Conservation (phyloP, 768 basidiomycete genomes). For the Amanita rubescens region DNA sequence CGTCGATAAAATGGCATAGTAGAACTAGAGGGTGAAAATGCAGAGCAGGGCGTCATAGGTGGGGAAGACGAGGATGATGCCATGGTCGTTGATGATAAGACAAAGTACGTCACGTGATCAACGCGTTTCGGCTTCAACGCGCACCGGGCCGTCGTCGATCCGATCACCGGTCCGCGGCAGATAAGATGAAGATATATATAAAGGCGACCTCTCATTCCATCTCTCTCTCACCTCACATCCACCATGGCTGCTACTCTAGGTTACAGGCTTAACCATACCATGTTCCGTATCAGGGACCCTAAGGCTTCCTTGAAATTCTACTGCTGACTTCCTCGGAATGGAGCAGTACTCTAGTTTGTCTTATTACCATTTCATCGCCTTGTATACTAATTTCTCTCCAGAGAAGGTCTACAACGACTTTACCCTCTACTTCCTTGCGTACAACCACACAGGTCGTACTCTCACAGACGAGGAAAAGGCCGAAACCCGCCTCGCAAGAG, state of each 20-base stretch:
- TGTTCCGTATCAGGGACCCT: slow-evolving; percentile 86
- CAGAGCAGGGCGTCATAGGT: not conserved
- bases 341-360: slow-evolving; percentile 52
- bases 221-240: not conserved
- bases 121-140: slow-evolving; percentile 34
- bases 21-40: not conserved
- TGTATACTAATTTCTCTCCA: slow-evolving; percentile 19
- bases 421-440: slow-evolving; percentile 84
- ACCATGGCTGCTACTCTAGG: slow-evolving; percentile 64
- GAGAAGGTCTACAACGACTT: slow-evolving; percentile 53
- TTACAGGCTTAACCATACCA: slow-evolving; percentile 81
- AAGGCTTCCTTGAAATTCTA: slow-evolving; percentile 79
- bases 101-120: slow-evolving; percentile 30
- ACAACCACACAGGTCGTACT: slow-evolving; percentile 49
- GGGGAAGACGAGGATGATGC: slow-evolving; percentile 14
- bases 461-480: slow-evolving; percentile 47
- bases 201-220: not conserved
- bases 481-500: slow-evolving; percentile 44
- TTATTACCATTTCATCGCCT: not conserved
- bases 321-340: slow-evolving; percentile 73
- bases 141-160: slow-evolving; percentile 12
- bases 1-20: not conserved
- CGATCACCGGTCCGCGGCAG: not conserved
- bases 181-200: not conserved
- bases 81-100: slow-evolving; percentile 42